phyloP scores from a whole-genome alignment of 2,329 filamentous ascomycete species.

The Metarhizium robertsii region DNA sequence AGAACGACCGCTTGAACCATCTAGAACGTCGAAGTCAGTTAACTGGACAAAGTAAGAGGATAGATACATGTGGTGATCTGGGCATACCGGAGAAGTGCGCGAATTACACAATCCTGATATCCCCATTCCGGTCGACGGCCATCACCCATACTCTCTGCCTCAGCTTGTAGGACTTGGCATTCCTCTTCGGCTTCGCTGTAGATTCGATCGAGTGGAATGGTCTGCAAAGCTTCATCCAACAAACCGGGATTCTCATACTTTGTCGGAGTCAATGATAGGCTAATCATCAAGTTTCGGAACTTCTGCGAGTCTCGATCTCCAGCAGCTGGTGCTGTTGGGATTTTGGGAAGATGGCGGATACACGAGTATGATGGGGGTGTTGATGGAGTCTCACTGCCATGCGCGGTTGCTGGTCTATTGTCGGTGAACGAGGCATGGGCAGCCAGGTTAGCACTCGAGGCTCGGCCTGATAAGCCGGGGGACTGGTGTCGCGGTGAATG shows the following conservation, averaged over 20 bases:
- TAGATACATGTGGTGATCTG: not conserved
- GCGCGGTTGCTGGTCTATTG: conserved; percentile 38
- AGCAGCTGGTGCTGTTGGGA: conserved; percentile 62
- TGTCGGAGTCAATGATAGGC: conserved; percentile 76
- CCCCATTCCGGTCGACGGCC: conserved; percentile 82
- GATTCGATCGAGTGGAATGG: conserved; percentile 81
- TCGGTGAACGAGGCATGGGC: conserved; percentile 27
- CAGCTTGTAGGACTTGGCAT: conserved; percentile 73
- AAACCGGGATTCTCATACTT: conserved; percentile 96
- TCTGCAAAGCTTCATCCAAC: conserved; percentile 80
- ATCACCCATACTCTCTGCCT: conserved; percentile 78
- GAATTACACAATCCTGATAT: conserved; percentile 93
- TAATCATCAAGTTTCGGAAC: conserved; percentile 74
- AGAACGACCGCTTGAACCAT: conserved; percentile 95
- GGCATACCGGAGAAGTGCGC: conserved; percentile 70
- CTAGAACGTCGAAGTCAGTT: conserved; percentile 16
- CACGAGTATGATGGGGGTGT: conserved; percentile 40
- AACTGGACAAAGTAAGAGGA: not conserved
- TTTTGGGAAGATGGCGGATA: conserved; percentile 40
- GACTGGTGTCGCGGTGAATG: conserved; percentile 51
- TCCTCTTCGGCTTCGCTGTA: conserved; percentile 94
- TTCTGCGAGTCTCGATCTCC: conserved; percentile 59
- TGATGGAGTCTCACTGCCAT: conserved; percentile 20
- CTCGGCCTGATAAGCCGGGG: conserved; percentile 40
- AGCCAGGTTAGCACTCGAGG: conserved; percentile 40